phyloP scores from a whole-genome alignment of 2,329 filamentous ascomycete genomes.

The Neofusicoccum parvum region DNA sequence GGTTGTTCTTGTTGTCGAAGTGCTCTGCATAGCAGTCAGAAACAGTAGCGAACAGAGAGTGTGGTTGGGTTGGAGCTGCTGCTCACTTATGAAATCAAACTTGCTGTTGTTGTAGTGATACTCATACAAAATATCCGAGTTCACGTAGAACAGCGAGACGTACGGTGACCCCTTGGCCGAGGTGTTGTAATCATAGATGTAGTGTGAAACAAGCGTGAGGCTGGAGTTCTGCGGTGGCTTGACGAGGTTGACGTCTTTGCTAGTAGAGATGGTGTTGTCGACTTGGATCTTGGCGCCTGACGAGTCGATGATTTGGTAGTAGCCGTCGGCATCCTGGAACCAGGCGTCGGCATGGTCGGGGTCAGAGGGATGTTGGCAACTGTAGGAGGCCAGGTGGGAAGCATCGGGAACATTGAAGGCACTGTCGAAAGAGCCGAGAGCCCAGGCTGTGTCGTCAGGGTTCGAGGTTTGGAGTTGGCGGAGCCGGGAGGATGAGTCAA shows the following conservation, averaged over 20 bases:
- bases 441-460: not conserved
- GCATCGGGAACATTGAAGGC: not conserved
- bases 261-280: not conserved
- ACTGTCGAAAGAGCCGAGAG: not conserved
- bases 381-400: not conserved
- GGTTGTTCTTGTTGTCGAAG: not conserved
- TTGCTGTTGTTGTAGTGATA: not conserved
- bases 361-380: not conserved
- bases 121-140: not conserved
- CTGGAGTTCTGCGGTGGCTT: not conserved
- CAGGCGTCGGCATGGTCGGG: not conserved
- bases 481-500: not conserved
- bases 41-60: too few species aligned
- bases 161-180: not conserved
- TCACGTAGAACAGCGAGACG: not conserved
- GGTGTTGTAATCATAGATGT: not conserved
- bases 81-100: not conserved
- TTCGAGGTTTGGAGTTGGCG: not conserved
- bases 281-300: not conserved
- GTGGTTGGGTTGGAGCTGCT: not conserved
- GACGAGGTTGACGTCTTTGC: not conserved
- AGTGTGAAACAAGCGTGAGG: not conserved
- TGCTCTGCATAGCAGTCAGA: not conserved
- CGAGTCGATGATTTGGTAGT: not conserved
- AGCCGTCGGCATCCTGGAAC: not conserved